Evolutionary conservation across 352 stramenopile species (phyloP).

Genomic region (Phytophthora constricta): DNA sequence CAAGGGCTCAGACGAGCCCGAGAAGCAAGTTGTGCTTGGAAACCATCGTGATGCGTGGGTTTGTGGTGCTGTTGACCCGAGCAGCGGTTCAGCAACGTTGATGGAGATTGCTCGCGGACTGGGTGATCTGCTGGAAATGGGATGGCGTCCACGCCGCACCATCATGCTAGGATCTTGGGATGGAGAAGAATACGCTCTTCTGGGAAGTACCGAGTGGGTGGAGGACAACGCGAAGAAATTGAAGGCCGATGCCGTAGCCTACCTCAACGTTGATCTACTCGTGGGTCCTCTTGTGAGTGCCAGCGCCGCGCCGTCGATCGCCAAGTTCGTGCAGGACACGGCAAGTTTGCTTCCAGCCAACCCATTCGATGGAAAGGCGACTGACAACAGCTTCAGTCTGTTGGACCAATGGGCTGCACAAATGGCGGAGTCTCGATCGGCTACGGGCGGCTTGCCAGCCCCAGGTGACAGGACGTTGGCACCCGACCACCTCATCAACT

Average conservation of each 20-base stretch:
- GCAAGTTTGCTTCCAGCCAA: constrained; percentile 46
- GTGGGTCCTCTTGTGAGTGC: constrained; percentile 48
- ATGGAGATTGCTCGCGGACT: constrained; percentile 65
- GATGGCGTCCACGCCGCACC: constrained; percentile 60
- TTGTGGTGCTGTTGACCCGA: constrained; percentile 70
- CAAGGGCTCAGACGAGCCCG: constrained; percentile 42
- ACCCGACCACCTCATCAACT: constrained; percentile 47
- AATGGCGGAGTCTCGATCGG: constrained; percentile 13
- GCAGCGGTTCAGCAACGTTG: constrained; percentile 57
- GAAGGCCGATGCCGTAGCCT: constrained; percentile 51
- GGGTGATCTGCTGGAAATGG: constrained; percentile 42
- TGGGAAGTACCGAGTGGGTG: constrained; percentile 72
- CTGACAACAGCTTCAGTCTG: constrained; percentile 7
- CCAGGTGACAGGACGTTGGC: constrained; percentile 31
- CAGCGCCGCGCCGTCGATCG: constrained; percentile 53
- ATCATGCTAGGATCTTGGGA: constrained; percentile 72
- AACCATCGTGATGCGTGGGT: constrained; percentile 84
- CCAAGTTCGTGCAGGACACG: constrained; percentile 48
- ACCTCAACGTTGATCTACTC: constrained; percentile 77
- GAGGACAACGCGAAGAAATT: constrained; percentile 45
- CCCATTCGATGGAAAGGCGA: constrained; percentile 14
- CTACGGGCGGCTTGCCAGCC: constrained; percentile 22
- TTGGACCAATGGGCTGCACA: constrained; percentile 41
- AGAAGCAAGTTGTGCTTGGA: constrained; percentile 52
- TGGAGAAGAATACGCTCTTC: constrained; percentile 70